Conservation (phyloP, 148 eudicot genomes). For the Linanthus parryae region DNA sequence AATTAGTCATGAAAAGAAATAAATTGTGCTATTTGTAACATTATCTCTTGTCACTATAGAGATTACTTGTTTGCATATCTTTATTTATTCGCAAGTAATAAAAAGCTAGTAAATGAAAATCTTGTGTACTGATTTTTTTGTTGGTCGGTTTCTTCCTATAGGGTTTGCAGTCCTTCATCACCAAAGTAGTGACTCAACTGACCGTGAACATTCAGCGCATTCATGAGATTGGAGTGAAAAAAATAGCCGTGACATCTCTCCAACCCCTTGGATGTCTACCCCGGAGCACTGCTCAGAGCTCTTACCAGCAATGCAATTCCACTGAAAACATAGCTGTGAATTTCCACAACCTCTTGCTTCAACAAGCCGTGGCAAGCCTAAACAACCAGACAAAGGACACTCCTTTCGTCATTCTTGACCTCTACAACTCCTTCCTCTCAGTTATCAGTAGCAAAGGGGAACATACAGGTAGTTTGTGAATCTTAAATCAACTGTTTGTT, state of each 20-base stretch:
- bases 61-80: too few species aligned
- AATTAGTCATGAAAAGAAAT: too few species aligned
- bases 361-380: not conserved
- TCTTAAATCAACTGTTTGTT: not conserved
- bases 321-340: slow-evolving; percentile 4
- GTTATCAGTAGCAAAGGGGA: slow-evolving; percentile 7
- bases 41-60: too few species aligned
- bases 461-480: slow-evolving; percentile 40
- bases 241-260: slow-evolving; percentile 8
- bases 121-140: too few species aligned
- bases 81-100: too few species aligned
- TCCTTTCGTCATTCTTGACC: slow-evolving; percentile 1
- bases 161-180: slow-evolving; percentile 4
- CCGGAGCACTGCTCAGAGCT: slow-evolving; percentile 3
- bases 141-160: not conserved
- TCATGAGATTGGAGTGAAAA: slow-evolving; percentile 3
- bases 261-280: slow-evolving; percentile 14
- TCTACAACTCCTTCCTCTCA: slow-evolving; percentile 7
- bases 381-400: slow-evolving; percentile 1
- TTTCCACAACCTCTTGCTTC: slow-evolving; percentile 3
- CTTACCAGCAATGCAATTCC: slow-evolving; percentile 3
- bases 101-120: too few species aligned
- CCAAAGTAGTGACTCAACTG: slow-evolving; percentile 1
- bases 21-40: too few species aligned
- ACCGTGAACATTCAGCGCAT: not conserved